Evolutionary conservation across 129 eudicot species (phyloP), one percentile per base, ranked within the genome.

Genomic region (Pseudognaphalium luteoalbum): DNA sequence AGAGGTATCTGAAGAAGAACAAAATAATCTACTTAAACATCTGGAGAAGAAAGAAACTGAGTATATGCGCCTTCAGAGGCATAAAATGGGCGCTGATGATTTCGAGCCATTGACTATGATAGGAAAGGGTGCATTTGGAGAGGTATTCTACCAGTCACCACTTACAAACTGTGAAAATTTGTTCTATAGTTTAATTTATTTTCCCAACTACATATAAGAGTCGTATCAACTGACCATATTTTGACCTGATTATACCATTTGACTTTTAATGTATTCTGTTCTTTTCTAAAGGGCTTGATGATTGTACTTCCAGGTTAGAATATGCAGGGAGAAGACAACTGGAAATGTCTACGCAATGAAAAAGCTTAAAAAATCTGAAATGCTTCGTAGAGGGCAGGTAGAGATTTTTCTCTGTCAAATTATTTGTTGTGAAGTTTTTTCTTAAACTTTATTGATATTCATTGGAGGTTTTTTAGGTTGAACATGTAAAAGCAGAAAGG

Each of bases 321-420:
- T 93, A 78, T 93, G 98, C 80, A 80, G 92, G 77, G 98, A 93
- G 86, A 93, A 93, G 81, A 75, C 94, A 80, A 88, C 98, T 25
- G 85, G 97, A 47, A 92, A 93, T 79, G 98, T 93, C 20, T 93
- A 93, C 54, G 98, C 98, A 21, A 93, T 93, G 98, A 93, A 93
- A 86, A 93, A 93, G 72, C 97, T 93, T 41, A 93, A 93, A 82
- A 93, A 93, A 61, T 93, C 98, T 11, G 98, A 93, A 84, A 93
- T 93, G 98, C 98, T 93, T 37, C 95, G 94, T 37, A 85, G 98
- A 76, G 98, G 98, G 79, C 98, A 93, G 98, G 98, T 90, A 68
- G 16, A 67, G 76, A 77, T 60, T 35, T 37, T 65, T 75, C 71
- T 41, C 11, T 35, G 17, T 30, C 58, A 56, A 44, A 10, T 11